Evolutionary conservation across 2,329 filamentous ascomycete species (phyloP).

Genomic region (Paramyrothecium sp.): DNA sequence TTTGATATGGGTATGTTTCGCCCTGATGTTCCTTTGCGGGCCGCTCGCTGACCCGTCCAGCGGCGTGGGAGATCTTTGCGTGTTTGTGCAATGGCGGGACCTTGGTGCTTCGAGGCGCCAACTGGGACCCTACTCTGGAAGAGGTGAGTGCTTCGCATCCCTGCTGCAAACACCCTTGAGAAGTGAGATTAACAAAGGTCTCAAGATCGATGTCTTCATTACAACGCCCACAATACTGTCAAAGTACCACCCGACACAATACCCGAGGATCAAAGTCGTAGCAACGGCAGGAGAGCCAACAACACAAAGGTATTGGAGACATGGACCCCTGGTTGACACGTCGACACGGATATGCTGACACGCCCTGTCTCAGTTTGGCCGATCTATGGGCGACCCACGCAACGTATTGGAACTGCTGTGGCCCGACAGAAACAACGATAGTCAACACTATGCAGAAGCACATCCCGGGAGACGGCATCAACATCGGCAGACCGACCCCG

Average conservation of each 20-base stretch:
- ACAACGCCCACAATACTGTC: conserved; percentile 54
- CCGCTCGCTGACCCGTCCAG: conserved; percentile 27
- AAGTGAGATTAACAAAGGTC: not conserved
- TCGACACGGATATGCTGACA: conserved; percentile 16
- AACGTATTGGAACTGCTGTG: conserved; percentile 56
- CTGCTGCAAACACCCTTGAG: conserved; percentile 1
- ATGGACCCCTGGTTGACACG: not conserved
- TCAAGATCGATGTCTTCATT: conserved; percentile 50
- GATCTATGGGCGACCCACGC: conserved; percentile 52
- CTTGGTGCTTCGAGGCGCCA: conserved; percentile 47
- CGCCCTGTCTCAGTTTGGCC: conserved; percentile 35
- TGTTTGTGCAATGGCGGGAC: conserved; percentile 58
- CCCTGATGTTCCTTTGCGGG: not conserved
- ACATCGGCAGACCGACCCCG: conserved; percentile 54
- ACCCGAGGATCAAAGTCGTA: conserved; percentile 49
- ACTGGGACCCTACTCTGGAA: conserved; percentile 45
- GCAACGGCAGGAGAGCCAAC: conserved; percentile 57
- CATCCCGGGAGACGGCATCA: conserved; percentile 40
- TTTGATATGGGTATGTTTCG: conserved; percentile 58
- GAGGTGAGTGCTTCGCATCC: conserved; percentile 31
- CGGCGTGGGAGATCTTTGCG: conserved; percentile 59
- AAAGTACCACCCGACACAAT: conserved; percentile 44
- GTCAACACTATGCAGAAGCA: conserved; percentile 57
- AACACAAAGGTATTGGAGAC: conserved; percentile 35
- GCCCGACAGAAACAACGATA: conserved; percentile 59